Percentiles rank a stretch among this genome's conserved stretches.
Conservation (phyloP, 352 stramenopile genomes). For the Phytophthora litchii region DNA sequence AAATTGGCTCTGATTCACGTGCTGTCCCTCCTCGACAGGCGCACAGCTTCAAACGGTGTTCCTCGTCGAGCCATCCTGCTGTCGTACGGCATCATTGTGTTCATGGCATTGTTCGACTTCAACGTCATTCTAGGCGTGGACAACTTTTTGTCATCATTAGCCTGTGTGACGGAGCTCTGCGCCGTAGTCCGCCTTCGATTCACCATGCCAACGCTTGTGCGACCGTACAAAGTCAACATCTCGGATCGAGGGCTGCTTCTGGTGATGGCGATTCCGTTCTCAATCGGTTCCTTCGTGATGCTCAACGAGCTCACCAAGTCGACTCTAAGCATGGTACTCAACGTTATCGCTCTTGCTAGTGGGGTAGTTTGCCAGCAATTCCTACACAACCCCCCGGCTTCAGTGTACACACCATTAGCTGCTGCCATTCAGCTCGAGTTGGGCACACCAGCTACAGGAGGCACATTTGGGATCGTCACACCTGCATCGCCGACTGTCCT, state of each 20-base stretch:
- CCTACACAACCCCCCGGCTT: constrained; percentile 45
- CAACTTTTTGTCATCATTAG: constrained; percentile 93
- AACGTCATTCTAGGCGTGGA: constrained; percentile 90
- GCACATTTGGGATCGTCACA: constrained; percentile 30
- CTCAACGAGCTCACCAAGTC: constrained; percentile 75
- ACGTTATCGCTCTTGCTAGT: constrained; percentile 51
- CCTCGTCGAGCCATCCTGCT: constrained; percentile 79
- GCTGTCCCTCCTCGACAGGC: constrained; percentile 40
- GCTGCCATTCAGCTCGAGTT: constrained; percentile 39
- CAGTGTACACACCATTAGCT: constrained; percentile 43
- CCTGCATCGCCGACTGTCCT: constrained; percentile 20
- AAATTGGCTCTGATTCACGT: constrained; percentile 22
- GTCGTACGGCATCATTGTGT: constrained; percentile 86
- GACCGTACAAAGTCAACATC: constrained; percentile 79
- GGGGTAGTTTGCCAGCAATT: constrained; percentile 65
- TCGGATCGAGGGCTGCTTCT: constrained; percentile 55
- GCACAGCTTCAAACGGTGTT: constrained; percentile 56
- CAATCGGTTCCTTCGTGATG: constrained; percentile 65
- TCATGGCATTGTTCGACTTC: constrained; percentile 90
- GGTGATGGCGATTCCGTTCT: constrained; percentile 59
- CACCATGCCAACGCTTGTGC: constrained; percentile 65
- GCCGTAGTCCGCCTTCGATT: constrained; percentile 92
- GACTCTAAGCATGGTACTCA: constrained; percentile 54
- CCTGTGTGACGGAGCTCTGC: constrained; percentile 91
- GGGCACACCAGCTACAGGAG: constrained; percentile 15